These are phyloP conservation scores for Halenospora varia DNA, from an alignment of 495 filamentous ascomycete species.

Conservation along the genomic window DNA sequence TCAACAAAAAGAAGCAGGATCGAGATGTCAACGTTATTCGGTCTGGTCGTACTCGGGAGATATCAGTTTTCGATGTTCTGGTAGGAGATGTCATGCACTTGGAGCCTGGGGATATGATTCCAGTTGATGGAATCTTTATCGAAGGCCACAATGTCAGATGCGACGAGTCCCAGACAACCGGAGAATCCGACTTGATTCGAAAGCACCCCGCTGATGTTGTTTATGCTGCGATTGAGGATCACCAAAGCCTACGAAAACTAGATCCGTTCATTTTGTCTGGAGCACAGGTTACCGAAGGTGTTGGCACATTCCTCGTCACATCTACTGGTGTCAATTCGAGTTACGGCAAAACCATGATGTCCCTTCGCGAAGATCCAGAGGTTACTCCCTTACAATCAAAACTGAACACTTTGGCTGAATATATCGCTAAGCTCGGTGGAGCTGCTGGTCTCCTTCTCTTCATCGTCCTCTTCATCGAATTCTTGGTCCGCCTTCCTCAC, in stretches of 20 bases:
- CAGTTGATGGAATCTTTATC: slow-evolving; percentile 76
- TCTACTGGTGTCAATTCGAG: slow-evolving; percentile 83
- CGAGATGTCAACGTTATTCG: slow-evolving; percentile 72
- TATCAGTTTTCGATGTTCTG: slow-evolving; percentile 76
- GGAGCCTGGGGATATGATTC: slow-evolving; percentile 85
- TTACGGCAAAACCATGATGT: slow-evolving; percentile 93
- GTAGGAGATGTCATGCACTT: slow-evolving; percentile 82
- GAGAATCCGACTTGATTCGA: slow-evolving; percentile 76
- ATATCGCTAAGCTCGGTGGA: slow-evolving; percentile 89
- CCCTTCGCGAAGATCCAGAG: slow-evolving; percentile 82
- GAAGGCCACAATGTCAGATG: slow-evolving; percentile 69
- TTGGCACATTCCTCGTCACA: slow-evolving; percentile 80
- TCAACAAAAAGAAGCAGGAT: slow-evolving; percentile 80
- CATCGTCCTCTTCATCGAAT: slow-evolving; percentile 89
- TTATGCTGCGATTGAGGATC: slow-evolving; percentile 70
- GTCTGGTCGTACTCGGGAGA: slow-evolving; percentile 70
- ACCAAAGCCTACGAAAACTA: slow-evolving; percentile 72
- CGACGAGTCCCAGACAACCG: slow-evolving; percentile 79
- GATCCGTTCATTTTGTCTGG: slow-evolving; percentile 95
- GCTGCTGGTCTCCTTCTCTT: slow-evolving; percentile 83
- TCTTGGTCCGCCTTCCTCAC: slow-evolving; percentile 61
- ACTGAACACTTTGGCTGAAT: slow-evolving; percentile 84
- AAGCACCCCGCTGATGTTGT: slow-evolving; percentile 75
- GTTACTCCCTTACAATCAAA: slow-evolving; percentile 94
- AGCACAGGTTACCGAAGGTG: slow-evolving; percentile 85